Evolutionary conservation across 306 rosid species (phyloP).

Genomic region (Vigna mungo): DNA sequence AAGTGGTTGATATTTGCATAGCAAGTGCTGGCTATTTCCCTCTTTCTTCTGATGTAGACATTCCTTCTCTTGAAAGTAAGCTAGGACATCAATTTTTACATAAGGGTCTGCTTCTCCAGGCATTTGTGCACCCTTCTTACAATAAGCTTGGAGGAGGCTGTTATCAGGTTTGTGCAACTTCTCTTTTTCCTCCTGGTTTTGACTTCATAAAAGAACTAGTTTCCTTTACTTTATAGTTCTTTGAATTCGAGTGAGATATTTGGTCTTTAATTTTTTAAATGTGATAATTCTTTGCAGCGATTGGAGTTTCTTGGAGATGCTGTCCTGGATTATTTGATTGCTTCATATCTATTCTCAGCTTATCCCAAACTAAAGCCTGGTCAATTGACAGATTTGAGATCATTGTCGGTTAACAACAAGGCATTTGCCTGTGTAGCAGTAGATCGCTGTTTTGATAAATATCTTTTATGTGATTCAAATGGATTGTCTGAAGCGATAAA

Average conservation of each 20-base stretch:
- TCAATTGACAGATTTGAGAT: constrained; percentile 93
- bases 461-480: constrained; percentile 71
- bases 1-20: constrained; percentile 60
- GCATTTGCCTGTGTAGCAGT: constrained; percentile 88
- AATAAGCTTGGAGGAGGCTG: constrained; percentile 90
- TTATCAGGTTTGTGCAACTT: constrained; percentile 72
- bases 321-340: constrained; percentile 88
- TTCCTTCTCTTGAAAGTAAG: constrained; percentile 65
- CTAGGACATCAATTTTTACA: constrained; percentile 73
- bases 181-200: constrained; percentile 30
- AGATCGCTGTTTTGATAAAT: constrained; percentile 66
- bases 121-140: constrained; percentile 93
- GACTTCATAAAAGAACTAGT: constrained; percentile 24
- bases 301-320: constrained; percentile 99
- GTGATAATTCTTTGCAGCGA: constrained; percentile 65
- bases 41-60: constrained; percentile 61
- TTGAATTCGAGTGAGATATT: background rate
- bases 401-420: constrained; percentile 77
- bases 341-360: constrained; percentile 87
- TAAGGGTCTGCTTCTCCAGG: constrained; percentile 85
- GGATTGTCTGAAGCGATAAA: constrained; percentile 64
- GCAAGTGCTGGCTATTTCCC: constrained; percentile 67
- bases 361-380: constrained; percentile 95
- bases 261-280: constrained; percentile 30
- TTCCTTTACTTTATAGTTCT: constrained; percentile 34